Percentiles rank a stretch among this genome's conserved stretches.
Conservation (phyloP, 306 rosid genomes). For the Prunus mira region DNA sequence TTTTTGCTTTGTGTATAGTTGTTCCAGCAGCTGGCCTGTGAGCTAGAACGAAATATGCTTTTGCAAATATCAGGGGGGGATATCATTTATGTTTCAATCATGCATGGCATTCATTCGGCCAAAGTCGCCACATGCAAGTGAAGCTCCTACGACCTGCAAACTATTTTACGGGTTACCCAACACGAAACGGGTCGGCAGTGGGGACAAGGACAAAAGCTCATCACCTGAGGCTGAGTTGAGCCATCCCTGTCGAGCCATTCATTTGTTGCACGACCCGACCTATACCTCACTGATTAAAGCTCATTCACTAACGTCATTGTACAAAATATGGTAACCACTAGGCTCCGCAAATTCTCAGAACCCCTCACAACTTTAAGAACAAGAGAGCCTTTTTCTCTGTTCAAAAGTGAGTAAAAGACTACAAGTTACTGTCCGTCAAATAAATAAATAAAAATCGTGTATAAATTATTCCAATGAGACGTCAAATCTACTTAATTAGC, state of each 20-base stretch:
- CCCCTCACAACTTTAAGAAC: neutral
- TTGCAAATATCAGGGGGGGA: neutral
- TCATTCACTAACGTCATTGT: no score
- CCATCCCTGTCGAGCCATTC: no score
- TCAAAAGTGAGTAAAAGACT: neutral
- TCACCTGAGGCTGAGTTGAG: no score
- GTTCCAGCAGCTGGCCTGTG: neutral
- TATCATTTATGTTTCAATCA: slow-evolving; percentile 45
- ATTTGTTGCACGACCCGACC: no score
- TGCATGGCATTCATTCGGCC: slow-evolving; percentile 46
- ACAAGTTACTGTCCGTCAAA: neutral
- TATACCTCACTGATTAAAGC: no score
- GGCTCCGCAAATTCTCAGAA: neutral
- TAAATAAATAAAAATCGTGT: neutral
- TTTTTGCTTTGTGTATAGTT: neutral
- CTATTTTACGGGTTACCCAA: no score
- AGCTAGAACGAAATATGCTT: no score
- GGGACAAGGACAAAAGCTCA: neutral
- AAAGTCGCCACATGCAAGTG: neutral
- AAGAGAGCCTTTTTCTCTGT: neutral
- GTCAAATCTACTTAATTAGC: neutral
- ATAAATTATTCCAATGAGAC: neutral
- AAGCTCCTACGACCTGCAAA: no score
- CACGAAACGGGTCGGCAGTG: no score
- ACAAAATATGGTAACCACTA: neutral